Evolutionary conservation across 169 alveolate species (phyloP), one percentile per base, ranked within the genome.

Genomic region (Plasmodium gallinaceum): DNA sequence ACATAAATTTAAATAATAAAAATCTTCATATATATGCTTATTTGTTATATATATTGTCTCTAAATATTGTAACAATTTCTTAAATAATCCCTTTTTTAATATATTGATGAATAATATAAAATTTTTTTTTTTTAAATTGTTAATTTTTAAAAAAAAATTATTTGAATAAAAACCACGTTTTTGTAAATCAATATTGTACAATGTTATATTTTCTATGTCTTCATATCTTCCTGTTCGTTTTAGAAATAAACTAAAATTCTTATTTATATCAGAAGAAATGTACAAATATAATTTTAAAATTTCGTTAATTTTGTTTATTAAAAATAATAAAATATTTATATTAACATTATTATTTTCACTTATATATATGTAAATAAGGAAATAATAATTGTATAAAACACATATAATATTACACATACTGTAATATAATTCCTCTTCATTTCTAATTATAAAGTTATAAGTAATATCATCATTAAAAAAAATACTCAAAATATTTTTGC

Each of bases 21-120:
- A 86, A 64, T 45, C 48, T 43, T 46, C 16, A 62, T 24, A 46
- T 39, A 60, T 22, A 7, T 32, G 60, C 7, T 26, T 10, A 60
- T 86, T 37, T 14, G 22, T 51, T 60, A 8, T 9, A 16, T 18
- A 18, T 42, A 20, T 69, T 46, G 69, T 71, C 9, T 58, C 24
- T 48, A 86, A 18, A 14, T 14, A 37, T n/a, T 61, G 6, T 52
- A 86, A 18, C 24, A 86, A 60, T 22, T 45, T 69, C 46, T 18
- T 22, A 71, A 86, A 86, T 48, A 26, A 86, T 20, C 46, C 87
- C 12, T 57, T 70, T 48, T 86, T 86, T 32, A 58, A 70, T 57
- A 86, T 86, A 20, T 86, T 51, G 18, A 86, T 20, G 46, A 72
- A 72, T 10, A 26, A 39, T 37, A 52, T 26, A 71, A 73, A 86